phyloP scores from a whole-genome alignment of 2,329 filamentous ascomycete genomes.

The Arthrobotrys sphaeroides region DNA sequence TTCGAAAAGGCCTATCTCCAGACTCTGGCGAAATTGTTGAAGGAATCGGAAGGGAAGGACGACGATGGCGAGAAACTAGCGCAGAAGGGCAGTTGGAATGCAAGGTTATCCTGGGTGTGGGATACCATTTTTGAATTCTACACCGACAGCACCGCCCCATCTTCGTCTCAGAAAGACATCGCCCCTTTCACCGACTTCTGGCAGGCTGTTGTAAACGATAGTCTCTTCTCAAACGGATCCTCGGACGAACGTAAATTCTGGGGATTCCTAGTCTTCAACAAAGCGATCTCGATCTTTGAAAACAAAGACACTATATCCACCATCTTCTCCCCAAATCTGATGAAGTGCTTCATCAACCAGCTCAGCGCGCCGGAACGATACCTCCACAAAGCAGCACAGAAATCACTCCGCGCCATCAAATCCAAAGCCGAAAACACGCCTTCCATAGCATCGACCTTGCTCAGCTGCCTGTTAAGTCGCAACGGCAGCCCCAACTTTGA shows the following conservation, averaged over 20 bases:
- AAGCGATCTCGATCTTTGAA: slow-evolving; percentile 68
- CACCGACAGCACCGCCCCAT: neutral
- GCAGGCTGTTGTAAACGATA: slow-evolving; percentile 85
- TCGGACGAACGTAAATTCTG: slow-evolving; percentile 91
- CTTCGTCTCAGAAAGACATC: slow-evolving; percentile 1
- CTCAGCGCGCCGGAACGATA: slow-evolving; percentile 79
- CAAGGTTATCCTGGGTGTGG: slow-evolving; percentile 47
- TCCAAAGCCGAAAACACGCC: slow-evolving; percentile 57
- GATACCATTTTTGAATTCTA: slow-evolving; percentile 43
- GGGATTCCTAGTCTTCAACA: slow-evolving; percentile 87
- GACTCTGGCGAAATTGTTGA: slow-evolving; percentile 36
- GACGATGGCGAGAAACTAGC: slow-evolving; percentile 36
- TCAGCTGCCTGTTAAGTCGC: slow-evolving; percentile 46
- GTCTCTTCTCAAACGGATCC: slow-evolving; percentile 81
- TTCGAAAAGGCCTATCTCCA: slow-evolving; percentile 43
- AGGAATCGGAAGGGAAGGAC: slow-evolving; percentile 46
- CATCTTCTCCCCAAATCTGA: slow-evolving; percentile 84
- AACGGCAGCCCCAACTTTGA: slow-evolving; percentile 73
- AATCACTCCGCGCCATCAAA: slow-evolving; percentile 74
- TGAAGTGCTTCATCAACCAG: slow-evolving; percentile 84
- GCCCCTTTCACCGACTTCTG: slow-evolving; percentile 78
- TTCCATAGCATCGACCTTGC: slow-evolving; percentile 63
- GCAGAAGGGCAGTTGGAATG: slow-evolving; percentile 51
- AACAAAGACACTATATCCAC: slow-evolving; percentile 65
- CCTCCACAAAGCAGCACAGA: slow-evolving; percentile 79